Conservation (phyloP, 352 stramenopile species). For the Phytophthora nicotianae region DNA sequence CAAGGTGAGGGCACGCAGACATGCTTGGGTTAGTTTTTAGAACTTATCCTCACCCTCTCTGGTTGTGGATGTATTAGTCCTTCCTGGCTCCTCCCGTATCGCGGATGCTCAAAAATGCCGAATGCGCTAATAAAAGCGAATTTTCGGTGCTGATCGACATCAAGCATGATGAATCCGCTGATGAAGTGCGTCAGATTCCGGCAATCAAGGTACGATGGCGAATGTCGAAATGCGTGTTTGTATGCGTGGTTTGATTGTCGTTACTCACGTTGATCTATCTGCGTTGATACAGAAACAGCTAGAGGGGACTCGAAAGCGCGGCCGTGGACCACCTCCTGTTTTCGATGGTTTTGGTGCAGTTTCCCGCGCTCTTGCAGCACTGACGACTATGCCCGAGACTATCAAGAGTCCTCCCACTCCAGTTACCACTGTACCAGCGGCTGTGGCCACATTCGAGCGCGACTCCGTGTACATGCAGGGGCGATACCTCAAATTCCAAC, state of each 20-base stretch:
- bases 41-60: constrained; percentile 13
- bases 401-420: constrained; percentile 61
- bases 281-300: constrained; percentile 55
- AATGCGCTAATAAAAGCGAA: constrained; percentile 63
- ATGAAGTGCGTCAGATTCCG: constrained; percentile 81
- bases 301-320: constrained; percentile 67
- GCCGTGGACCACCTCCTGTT: constrained; percentile 59
- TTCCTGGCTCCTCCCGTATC: constrained; percentile 57
- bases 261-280: background rate
- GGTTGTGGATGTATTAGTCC: constrained; percentile 28
- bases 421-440: constrained; percentile 45
- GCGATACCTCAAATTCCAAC: constrained; percentile 91
- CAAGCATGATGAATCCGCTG: constrained; percentile 64
- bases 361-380: constrained; percentile 56
- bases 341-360: constrained; percentile 85
- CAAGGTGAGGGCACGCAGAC: constrained; percentile 46
- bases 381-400: constrained; percentile 53
- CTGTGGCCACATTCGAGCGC: constrained; percentile 58
- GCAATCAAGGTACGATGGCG: constrained; percentile 58
- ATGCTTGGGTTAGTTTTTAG: background rate
- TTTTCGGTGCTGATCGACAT: constrained; percentile 75
- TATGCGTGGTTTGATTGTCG: constrained; percentile 4
- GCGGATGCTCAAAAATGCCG: constrained; percentile 46
- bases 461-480: constrained; percentile 90
- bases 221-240: background rate